Conservation (phyloP, 2,329 filamentous ascomycete species). For the Trichophyton rubrum region DNA sequence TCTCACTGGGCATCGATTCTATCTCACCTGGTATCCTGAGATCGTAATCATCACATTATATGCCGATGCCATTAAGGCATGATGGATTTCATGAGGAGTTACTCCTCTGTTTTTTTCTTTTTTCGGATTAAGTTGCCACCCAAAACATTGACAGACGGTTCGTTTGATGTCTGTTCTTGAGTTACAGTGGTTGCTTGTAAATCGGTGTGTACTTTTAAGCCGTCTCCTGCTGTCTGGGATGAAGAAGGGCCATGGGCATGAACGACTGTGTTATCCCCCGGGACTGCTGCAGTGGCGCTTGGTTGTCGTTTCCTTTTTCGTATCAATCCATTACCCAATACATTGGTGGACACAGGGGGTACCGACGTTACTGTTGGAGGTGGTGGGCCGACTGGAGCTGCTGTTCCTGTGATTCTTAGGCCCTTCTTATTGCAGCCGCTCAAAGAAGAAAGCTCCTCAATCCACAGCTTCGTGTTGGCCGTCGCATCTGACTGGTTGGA, state of each 20-base stretch:
- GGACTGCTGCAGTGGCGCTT: background rate
- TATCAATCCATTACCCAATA: conserved; percentile 22
- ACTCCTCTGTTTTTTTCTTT: conserved; percentile 27
- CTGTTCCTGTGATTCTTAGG: conserved; percentile 23
- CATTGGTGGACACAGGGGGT: conserved; percentile 14
- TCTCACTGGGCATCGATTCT: too few species aligned
- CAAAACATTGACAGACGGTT: conserved; percentile 25
- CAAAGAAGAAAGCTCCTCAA: conserved; percentile 30
- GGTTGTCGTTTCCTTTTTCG: conserved; percentile 29
- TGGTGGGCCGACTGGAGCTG: background rate
- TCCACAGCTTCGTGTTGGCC: conserved; percentile 31
- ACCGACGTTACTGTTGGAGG: background rate
- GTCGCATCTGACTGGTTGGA: conserved; percentile 26
- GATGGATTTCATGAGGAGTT: background rate
- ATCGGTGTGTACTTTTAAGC: background rate
- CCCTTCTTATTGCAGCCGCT: conserved; percentile 28
- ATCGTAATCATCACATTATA: background rate
- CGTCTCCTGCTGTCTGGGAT: background rate
- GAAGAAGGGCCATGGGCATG: background rate
- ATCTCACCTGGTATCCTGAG: background rate
- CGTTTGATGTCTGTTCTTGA: background rate
- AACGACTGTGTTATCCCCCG: background rate
- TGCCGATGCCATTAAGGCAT: background rate
- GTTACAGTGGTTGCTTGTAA: background rate
- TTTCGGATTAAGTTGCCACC: conserved; percentile 28